Evolutionary conservation across 805 yeast species (phyloP).

Genomic region (Candida chauliodis): DNA sequence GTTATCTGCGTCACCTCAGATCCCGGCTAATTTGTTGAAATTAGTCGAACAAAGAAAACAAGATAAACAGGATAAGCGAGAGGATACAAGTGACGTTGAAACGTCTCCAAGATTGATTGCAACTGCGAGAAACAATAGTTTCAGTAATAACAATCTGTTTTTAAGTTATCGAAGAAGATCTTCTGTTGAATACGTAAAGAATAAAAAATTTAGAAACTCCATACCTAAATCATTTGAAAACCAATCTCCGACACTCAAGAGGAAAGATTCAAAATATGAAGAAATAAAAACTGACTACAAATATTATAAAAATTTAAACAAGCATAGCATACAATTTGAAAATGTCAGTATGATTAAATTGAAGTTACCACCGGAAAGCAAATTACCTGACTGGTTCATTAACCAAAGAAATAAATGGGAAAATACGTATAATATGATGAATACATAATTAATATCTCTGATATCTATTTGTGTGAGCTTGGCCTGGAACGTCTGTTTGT

Average conservation of each 20-base stretch:
- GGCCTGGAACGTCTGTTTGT: slow-evolving; percentile 34
- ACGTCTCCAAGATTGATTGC: slow-evolving; percentile 4
- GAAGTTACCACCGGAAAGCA: slow-evolving; percentile 56
- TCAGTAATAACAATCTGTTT: slow-evolving; percentile 16
- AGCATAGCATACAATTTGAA: slow-evolving; percentile 27
- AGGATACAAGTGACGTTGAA: slow-evolving; percentile 18
- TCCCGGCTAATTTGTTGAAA: slow-evolving; percentile 56
- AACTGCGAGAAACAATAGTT: slow-evolving; percentile 19
- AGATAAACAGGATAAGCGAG: slow-evolving; percentile 27
- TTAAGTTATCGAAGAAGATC: slow-evolving; percentile 16
- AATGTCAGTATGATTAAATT: slow-evolving; percentile 40
- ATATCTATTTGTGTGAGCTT: slow-evolving; percentile 23
- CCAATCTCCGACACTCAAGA: slow-evolving; percentile 6
- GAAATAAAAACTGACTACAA: slow-evolving; percentile 22
- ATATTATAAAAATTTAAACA: slow-evolving; percentile 42
- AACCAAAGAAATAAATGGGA: slow-evolving; percentile 68
- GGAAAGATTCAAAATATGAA: slow-evolving; percentile 8
- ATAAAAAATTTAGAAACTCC: slow-evolving; percentile 15
- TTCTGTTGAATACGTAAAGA: slow-evolving; percentile 9
- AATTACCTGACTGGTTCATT: slow-evolving; percentile 75
- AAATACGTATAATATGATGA: slow-evolving; percentile 8
- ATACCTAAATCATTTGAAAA: slow-evolving; percentile 7
- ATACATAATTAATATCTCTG: slow-evolving; percentile 3
- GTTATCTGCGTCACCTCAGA: slow-evolving; percentile 64
- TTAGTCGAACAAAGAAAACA: slow-evolving; percentile 49